phyloP scores from a whole-genome alignment of 192 early-diverging fungal genomes.

The Backusella macrospora region DNA sequence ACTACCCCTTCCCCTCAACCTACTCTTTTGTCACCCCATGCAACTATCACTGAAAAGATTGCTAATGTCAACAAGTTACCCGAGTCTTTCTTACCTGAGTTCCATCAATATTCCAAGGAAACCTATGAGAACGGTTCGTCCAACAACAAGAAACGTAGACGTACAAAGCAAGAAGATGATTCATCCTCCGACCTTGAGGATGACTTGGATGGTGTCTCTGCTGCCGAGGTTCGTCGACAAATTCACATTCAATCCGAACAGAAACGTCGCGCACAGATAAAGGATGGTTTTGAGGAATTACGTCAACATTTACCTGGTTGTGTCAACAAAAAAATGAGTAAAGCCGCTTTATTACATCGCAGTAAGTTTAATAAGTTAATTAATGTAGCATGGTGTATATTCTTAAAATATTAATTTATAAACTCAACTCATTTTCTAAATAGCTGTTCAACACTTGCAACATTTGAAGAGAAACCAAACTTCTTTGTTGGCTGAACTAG shows the following conservation, averaged over 20 bases:
- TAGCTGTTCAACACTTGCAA: slow-evolving; percentile 47
- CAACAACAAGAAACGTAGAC: slow-evolving; percentile 33
- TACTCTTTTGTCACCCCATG: slow-evolving; percentile 22
- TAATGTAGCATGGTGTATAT: background rate
- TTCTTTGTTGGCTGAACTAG: slow-evolving; percentile 35
- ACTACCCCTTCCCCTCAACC: slow-evolving; percentile 15
- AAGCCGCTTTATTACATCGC: slow-evolving; percentile 44
- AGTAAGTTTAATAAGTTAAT: slow-evolving; percentile 28
- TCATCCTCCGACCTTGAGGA: slow-evolving; percentile 27
- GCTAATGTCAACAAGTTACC: slow-evolving; percentile 42
- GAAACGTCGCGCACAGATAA: slow-evolving; percentile 50
- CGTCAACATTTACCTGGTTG: slow-evolving; percentile 44
- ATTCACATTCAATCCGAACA: slow-evolving; percentile 52
- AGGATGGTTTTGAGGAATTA: slow-evolving; percentile 52
- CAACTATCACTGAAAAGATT: slow-evolving; percentile 40
- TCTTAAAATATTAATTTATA: background rate
- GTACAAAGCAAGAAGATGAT: slow-evolving; percentile 19
- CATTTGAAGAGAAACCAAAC: slow-evolving; percentile 46
- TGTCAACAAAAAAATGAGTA: slow-evolving; percentile 48
- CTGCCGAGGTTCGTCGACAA: slow-evolving; percentile 46
- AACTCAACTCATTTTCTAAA: background rate
- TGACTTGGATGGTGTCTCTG: slow-evolving; percentile 31
- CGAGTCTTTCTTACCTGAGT: slow-evolving; percentile 41
- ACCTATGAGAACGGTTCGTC: slow-evolving; percentile 37
- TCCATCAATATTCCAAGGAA: slow-evolving; percentile 44